Base-by-base conservation (phyloP, 495 filamentous ascomycete species). In the Darksidea phi region DNA sequence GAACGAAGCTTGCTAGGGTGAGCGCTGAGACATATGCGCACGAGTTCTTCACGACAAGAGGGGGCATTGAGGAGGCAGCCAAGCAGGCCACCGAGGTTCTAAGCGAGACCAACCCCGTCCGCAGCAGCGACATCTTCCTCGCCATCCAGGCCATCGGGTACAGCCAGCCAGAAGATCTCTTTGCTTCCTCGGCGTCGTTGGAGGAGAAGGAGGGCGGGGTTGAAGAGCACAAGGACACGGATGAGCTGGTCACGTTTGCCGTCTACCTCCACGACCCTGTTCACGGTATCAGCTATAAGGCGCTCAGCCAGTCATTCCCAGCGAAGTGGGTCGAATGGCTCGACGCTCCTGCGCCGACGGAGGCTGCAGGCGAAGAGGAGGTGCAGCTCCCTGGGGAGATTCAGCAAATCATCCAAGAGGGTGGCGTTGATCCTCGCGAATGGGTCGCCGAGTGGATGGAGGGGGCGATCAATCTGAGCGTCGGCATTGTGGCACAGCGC, bases 371-470 rank as follows among this genome's bases (percentile, higher is more conserved):
- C 24, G 60, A 68, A 18, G 72, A 76, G 20, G 72, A 76, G 13
- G 66, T 62, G 45, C 59, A 69, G 20, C 76, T 94, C 8, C 94
- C 93, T 1, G 86, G 88, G 21, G 89, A 89, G 70, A 97, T 98
- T 64, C 80, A 80, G 0, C 88, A 94, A 72, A 95, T 97, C 61
- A 82, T 97, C 56, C 85, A 92, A 68, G 81, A 76, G 48, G 95
- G 95, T 17, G 94, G 92, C 34, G 88, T 97, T 1, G 94, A 98
- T 72, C 94, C 94, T 0, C 80, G 94, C 41, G 94, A 97, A 73
- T 98, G 94, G 94, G 88, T 95, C 36, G 86, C 92, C 0, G 95
- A 97, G 72, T 98, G 94, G 94, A 81, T 98, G 6, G 91, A 97
- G 75, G 95, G 97, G 73, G 76, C 86, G 0, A 80, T 98, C n/a